Base-by-base conservation (phyloP, 169 alveolate genomes). In the Prorocentrum cordatum region DNA sequence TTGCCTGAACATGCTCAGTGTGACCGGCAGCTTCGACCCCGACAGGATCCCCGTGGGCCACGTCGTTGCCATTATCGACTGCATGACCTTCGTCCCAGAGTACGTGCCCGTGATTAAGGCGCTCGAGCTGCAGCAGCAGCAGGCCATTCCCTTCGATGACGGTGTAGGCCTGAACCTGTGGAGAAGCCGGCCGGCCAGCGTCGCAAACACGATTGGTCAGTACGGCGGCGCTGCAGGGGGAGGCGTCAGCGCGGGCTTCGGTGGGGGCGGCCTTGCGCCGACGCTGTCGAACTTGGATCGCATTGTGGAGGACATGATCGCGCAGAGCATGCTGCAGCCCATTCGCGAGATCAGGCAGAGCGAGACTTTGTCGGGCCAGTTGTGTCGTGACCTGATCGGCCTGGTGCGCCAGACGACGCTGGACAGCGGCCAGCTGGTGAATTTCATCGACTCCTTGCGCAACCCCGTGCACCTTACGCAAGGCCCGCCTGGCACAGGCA, bases 51-150 rank as follows among this genome's bases (percentile, higher is more conserved):
- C 73, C 0, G 89, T 61, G 33, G 89, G 89, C 9, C 79, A 79
- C 3, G 26, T 22, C 26, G 35, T 66, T 1, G 89, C 79, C 27
- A 67, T 79, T 38, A 61, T 79, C 77, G 89, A 79, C 50, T 79
- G 89, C 89, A 79, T 61, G 89, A 79, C 89, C 27, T 79, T 79
- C 20, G 89, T 79, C 27, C 89, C 89, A 3, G 89, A 79, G 71
- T 79, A 79, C 89, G 29, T 79, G 0, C 89, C 89, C 2, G 89
- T 79, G 58, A 47, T 79, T 27, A 58, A 58, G 32, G 89, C 89
- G 5, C 38, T 79, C 27, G 89, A 79, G 66, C 36, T 3, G 66
- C 89, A 79, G 54, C 12, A 45, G 32, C 42, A 61, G 24, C 16
- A 31, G 26, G 4, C 39, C 2, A 18, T 79, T 26, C 89, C 89